phyloP scores from a whole-genome alignment of 2,329 filamentous ascomycete genomes.

The Colletotrichum sojae region DNA sequence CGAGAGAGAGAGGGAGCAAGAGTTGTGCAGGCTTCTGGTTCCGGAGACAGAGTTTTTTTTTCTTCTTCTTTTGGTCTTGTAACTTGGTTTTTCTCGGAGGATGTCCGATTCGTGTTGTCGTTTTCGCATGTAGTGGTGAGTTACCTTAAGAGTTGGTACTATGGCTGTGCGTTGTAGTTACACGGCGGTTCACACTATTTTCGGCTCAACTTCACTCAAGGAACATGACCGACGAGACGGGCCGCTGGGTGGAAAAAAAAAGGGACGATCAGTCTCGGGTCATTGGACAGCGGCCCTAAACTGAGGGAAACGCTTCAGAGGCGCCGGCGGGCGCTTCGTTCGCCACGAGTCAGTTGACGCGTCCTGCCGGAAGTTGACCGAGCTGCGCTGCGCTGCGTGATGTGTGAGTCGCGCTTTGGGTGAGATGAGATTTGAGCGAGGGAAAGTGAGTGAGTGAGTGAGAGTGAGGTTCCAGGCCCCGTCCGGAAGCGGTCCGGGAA shows the following conservation, averaged over 20 bases:
- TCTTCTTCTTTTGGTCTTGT: neutral
- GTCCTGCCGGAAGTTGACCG: conserved; percentile 39
- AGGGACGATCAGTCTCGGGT: conserved; percentile 22
- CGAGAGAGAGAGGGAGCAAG: neutral
- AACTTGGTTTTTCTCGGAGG: conserved; percentile 14
- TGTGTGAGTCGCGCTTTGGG: neutral
- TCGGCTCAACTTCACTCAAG: conserved; percentile 11
- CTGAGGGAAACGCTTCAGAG: neutral
- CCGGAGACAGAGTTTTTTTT: neutral
- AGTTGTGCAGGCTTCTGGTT: conserved; percentile 15
- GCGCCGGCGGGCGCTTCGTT: neutral
- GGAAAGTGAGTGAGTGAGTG: conserved; percentile 14
- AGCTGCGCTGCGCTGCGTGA: conserved; percentile 11
- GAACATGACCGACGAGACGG: conserved; percentile 31
- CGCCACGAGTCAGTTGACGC: conserved; percentile 35
- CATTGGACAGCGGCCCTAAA: conserved; percentile 17
- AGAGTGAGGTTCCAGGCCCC: neutral
- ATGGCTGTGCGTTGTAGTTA: too few species aligned
- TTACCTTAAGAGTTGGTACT: neutral
- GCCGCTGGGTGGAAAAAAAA: neutral
- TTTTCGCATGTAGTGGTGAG: neutral
- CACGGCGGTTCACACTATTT: conserved; percentile 10
- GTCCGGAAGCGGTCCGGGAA: conserved; percentile 18
- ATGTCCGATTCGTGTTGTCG: neutral
- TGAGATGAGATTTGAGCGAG: conserved; percentile 15